These are phyloP conservation scores for Trichosanthes cucumerina DNA, from an alignment of 306 rosid genomes.

Conservation along the genomic window DNA sequence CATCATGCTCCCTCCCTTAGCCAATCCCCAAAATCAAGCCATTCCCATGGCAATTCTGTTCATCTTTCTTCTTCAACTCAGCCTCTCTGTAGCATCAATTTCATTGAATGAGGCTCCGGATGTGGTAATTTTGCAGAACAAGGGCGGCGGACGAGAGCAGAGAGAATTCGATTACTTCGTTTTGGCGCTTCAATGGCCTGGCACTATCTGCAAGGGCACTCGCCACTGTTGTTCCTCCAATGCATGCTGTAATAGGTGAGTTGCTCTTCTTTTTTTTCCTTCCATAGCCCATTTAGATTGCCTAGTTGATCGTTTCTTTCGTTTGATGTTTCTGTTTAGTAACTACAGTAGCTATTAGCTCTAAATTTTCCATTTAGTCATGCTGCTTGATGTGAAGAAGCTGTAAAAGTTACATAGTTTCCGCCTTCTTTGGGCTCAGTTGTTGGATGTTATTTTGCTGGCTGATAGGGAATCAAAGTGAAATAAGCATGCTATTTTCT, in stretches of 20 bases:
- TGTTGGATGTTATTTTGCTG: not conserved
- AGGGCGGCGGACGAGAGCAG: slow-evolving; percentile 14
- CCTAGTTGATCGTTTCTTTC: not conserved
- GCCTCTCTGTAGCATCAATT: not conserved
- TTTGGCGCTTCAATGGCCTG: slow-evolving; percentile 86
- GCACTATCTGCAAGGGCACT: slow-evolving; percentile 42
- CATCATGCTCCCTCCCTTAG: not conserved
- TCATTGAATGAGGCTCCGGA: not conserved
- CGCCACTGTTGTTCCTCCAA: slow-evolving; percentile 56
- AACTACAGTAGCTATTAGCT: not conserved
- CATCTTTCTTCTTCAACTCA: slow-evolving; percentile 5
- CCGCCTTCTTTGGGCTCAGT: not conserved
- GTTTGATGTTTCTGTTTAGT: not conserved
- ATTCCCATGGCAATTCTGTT: not conserved
- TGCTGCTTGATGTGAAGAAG: not conserved
- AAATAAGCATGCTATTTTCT: not conserved
- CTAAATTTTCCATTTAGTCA: not conserved
- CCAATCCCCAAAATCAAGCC: not conserved
- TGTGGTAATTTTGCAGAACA: not conserved
- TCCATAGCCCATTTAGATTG: not conserved
- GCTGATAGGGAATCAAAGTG: not conserved
- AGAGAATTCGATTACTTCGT: slow-evolving; percentile 86
- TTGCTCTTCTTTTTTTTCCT: not conserved
- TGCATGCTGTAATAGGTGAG: slow-evolving; percentile 79
- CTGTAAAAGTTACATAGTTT: not conserved